Evolutionary conservation across 768 basidiomycete genomes (phyloP).

Genomic region (Galerina sulciceps): DNA sequence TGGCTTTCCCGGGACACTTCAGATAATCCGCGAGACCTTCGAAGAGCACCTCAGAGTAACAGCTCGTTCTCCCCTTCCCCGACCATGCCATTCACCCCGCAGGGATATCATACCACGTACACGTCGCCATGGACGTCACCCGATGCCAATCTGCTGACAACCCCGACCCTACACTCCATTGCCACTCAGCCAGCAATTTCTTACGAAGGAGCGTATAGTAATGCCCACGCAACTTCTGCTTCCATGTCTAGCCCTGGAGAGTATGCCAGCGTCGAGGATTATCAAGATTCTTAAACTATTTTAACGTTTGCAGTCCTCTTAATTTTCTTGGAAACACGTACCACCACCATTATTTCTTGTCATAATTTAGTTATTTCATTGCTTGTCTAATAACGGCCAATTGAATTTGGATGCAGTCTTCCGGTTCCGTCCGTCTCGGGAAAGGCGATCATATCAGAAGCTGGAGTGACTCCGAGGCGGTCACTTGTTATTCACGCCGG

Average conservation of each 20-base stretch:
- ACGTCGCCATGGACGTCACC: constrained; percentile 44
- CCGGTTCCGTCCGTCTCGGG: constrained; percentile 28
- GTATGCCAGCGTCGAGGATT: constrained; percentile 47
- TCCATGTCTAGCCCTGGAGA: constrained; percentile 46
- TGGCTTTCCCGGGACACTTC: constrained; percentile 41
- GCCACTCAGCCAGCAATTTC: constrained; percentile 28
- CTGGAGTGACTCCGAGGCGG: constrained; percentile 1
- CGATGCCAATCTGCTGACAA: constrained; percentile 33
- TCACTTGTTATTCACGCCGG: background rate
- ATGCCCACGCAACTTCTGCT: constrained; percentile 30
- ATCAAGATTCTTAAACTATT: constrained; percentile 38
- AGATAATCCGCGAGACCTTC: constrained; percentile 36
- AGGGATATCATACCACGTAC: constrained; percentile 43
- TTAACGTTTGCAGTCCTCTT: background rate
- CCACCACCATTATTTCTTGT: constrained; percentile 3
- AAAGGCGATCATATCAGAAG: constrained; percentile 20
- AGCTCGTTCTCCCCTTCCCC: constrained; percentile 40
- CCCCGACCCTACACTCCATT: constrained; percentile 40
- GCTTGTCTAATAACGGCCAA: background rate
- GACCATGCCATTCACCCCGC: constrained; percentile 38
- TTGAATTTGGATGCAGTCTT: background rate
- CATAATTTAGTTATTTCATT: background rate
- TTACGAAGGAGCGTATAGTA: constrained; percentile 38
- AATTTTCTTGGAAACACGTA: constrained; percentile 25
- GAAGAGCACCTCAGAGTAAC: constrained; percentile 28